Conservation (phyloP, 1,139 yeast genomes). For the Yamadazyma oceani region DNA sequence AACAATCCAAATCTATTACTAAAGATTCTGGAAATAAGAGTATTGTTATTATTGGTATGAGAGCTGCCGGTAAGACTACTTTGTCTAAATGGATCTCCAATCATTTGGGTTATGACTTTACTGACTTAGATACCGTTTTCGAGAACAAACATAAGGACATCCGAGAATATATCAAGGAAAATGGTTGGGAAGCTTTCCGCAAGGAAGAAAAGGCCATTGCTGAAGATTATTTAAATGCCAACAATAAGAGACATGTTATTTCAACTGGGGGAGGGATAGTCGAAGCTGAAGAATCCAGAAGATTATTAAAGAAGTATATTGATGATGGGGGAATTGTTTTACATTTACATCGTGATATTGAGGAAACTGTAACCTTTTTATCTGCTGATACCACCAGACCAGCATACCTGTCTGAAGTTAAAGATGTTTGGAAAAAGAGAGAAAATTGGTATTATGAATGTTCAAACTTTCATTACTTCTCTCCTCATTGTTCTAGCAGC, state of each 20-base stretch:
- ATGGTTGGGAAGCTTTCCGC: constrained; percentile 91
- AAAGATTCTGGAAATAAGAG: constrained; percentile 48
- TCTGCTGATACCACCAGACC: constrained; percentile 83
- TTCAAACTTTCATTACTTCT: constrained; percentile 75
- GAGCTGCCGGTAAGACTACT: constrained; percentile 96
- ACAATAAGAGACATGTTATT: constrained; percentile 62
- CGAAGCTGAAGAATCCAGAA: constrained; percentile 71
- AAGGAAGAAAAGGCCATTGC: constrained; percentile 62
- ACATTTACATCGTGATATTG: constrained; percentile 86
- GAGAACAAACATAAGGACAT: constrained; percentile 62
- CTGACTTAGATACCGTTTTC: constrained; percentile 77
- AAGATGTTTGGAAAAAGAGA: constrained; percentile 81
- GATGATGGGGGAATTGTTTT: constrained; percentile 71
- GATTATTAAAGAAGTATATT: constrained; percentile 54
- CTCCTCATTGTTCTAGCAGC: constrained; percentile 64
- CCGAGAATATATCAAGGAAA: constrained; percentile 60
- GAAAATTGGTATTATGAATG: constrained; percentile 79
- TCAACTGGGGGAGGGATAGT: constrained; percentile 98
- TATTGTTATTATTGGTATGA: constrained; percentile 90
- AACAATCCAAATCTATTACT: constrained; percentile 11
- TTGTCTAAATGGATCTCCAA: constrained; percentile 79
- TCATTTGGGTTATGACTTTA: constrained; percentile 64
- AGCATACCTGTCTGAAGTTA: constrained; percentile 75
- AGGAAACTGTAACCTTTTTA: constrained; percentile 74
- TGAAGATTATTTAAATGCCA: constrained; percentile 46